Conservation (phyloP, 768 basidiomycete genomes). For the Trametopsis cervina region DNA sequence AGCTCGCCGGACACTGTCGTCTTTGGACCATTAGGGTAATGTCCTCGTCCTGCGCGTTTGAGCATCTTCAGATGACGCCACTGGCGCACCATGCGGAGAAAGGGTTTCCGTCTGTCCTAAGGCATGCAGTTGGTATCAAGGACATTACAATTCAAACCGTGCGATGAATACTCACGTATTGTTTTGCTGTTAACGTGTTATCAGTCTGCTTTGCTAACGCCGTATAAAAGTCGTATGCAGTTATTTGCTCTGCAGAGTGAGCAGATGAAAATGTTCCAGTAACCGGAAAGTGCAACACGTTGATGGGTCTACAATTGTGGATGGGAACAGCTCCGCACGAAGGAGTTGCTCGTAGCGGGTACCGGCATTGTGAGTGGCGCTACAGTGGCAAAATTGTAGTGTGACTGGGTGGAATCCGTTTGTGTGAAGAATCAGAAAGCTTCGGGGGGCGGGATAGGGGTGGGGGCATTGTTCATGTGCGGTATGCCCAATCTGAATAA, state of each 20-base stretch:
- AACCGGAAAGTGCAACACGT: slow-evolving; percentile 5
- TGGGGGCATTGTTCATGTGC: slow-evolving; percentile 9
- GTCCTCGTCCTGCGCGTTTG: slow-evolving; percentile 17
- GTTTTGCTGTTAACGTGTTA: not conserved
- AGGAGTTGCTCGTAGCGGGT: slow-evolving; percentile 14
- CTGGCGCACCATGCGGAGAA: slow-evolving; percentile 12
- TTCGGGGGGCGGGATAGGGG: not conserved
- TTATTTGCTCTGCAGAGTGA: slow-evolving; percentile 6
- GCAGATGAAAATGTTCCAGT: slow-evolving; percentile 7
- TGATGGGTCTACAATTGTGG: slow-evolving; percentile 2
- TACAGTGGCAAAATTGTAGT: slow-evolving; percentile 23
- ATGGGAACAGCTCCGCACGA: slow-evolving; percentile 4
- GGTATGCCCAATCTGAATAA: slow-evolving; percentile 23
- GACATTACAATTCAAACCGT: not conserved
- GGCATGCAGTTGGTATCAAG: not conserved
- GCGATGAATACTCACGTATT: slow-evolving; percentile 6
- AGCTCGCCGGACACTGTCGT: slow-evolving; percentile 10
- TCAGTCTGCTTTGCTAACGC: slow-evolving; percentile 3
- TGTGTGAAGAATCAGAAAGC: slow-evolving; percentile 18
- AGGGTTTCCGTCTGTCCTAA: slow-evolving; percentile 15
- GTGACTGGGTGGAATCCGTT: slow-evolving; percentile 21
- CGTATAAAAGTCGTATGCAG: slow-evolving; percentile 8
- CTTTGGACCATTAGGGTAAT: slow-evolving; percentile 13
- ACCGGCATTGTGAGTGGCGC: not conserved
- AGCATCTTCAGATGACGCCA: slow-evolving; percentile 17